Percentiles rank a stretch among this genome's conserved stretches.
Conservation (phyloP, 345 rosid genomes). For the Hypericum androsaemum region DNA sequence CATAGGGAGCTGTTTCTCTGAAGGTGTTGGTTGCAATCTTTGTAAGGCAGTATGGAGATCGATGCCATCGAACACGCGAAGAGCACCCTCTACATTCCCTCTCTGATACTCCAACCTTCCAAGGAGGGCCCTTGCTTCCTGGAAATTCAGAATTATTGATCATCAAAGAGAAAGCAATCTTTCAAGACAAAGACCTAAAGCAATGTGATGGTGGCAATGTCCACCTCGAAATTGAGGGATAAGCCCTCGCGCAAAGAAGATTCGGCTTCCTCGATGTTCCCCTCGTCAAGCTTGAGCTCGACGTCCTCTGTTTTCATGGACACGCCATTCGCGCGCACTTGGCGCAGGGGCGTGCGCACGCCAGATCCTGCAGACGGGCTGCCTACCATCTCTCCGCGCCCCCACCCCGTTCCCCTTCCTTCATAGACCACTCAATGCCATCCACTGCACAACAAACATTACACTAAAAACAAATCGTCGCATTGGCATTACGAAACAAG, state of each 20-base stretch:
- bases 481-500: no score
- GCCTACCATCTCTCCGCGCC: slow-evolving; percentile 15
- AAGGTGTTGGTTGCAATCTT: slow-evolving; percentile 44
- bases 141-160: no score
- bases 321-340: slow-evolving; percentile 64
- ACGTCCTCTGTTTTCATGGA: slow-evolving; percentile 58
- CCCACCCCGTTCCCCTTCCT: slow-evolving; percentile 5
- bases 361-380: slow-evolving; percentile 28
- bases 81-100: slow-evolving; percentile 89
- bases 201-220: no score
- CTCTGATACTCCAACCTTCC: slow-evolving; percentile 90
- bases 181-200: no score
- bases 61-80: slow-evolving; percentile 87
- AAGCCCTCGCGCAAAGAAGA: slow-evolving; percentile 82
- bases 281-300: slow-evolving; percentile 85
- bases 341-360: slow-evolving; percentile 24
- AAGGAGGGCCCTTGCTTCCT: slow-evolving; percentile 98
- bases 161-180: no score
- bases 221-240: slow-evolving; percentile 75
- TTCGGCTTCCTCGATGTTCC: slow-evolving; percentile 89
- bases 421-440: slow-evolving; percentile 6
- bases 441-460: no score
- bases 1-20: slow-evolving; percentile 43
- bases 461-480: no score
- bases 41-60: slow-evolving; percentile 82